Evolutionary conservation across 768 basidiomycete genomes (phyloP), one percentile per base, ranked within the genome.

Genomic region (Phanerochaete sordida): DNA sequence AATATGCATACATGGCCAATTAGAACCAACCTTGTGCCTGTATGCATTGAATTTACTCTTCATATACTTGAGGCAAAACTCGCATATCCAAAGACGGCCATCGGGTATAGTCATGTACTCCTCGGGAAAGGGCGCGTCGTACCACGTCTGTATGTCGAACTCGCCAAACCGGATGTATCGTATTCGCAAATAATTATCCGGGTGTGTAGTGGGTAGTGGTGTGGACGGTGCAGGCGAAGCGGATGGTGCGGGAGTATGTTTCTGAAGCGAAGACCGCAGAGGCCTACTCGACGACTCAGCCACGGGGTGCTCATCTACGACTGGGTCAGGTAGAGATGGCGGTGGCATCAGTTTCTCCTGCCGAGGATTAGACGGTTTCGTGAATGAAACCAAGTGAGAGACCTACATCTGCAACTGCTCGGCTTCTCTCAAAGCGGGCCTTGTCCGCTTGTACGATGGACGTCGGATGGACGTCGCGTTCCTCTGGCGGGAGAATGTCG

Each of bases 1-100:
- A 21, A 47, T 23, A 35, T 33, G 47, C 56, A 52, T 54, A 48
- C 16, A 52, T 54, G 26, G 24, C 13, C 28, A 30, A 60, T 53
- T 46, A 21, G 56, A 54, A 79, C 88, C 71, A 65, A 95, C 95
- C 71, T 86, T 80, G 79, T 99, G 97, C 64, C 97, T 78, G 50
- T 81, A 80, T 53, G 90, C 89, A 47, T 88, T 88, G 73, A 95
- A 98, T 52, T 83, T 82, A 68, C 91, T 95, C 80, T 93, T 94
- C 90, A 97, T 96, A 67, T 98, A 98, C 76, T 95, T 98, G 68
- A 99, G 72, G 70, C 97, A 99, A 72, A 94, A 97, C 72, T 98
- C 96, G 74, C 97, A 99, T 70, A 97, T 88, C 94, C 94, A 98
- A 59, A 99, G 75, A 56, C 87, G 79, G 19, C 96, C 95, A 65